Evolutionary conservation across 164 flowering plant species (phyloP), one percentile per base, ranked within the genome.

Genomic region (Macadamia tetraphylla): DNA sequence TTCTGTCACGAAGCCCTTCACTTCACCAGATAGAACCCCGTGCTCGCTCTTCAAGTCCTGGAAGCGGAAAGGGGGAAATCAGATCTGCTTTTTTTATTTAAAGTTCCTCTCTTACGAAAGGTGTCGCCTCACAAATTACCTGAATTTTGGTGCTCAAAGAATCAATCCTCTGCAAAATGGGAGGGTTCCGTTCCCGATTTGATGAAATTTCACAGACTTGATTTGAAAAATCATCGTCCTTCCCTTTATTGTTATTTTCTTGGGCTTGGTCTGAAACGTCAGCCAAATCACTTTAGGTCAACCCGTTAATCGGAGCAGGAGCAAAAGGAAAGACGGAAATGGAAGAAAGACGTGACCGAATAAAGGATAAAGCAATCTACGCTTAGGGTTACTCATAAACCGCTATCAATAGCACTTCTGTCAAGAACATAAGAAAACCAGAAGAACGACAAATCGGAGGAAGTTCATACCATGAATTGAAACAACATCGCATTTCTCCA

Each of bases 11-110:
- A 80, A 62, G 44, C 57, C 77, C 77, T 88, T 88, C 23, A 86
- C 85, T 76, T 83, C 86, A 49, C 76, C 68, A 13, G 84, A 77
- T 14, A 88, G 66, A 60, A n/a, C 61, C 18, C 42, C 18, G 46
- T 88, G 87, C 23, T 81, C 86, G 60, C 74, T 78, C 80, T 80
- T 88, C 74, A 89, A 70, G 60, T 63, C 62, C 97, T 91, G 78
- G 46, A 73, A 70, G 40, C 29, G 69, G 51, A 14, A 52, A 62
- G 29, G 73, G 66, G 17, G 18, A 55, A 58, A n/a, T 12, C 66
- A 60, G 10, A 3, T 13, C 4, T 5, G 32, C 18, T 14, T 1
- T 7, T 29, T 9, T 12, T 15, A 35, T 35, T 35, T 35, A 35
- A 35, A 35, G 40, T 35, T 35, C 40, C 40, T 35, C 40, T 35